Conservation (phyloP, 306 rosid species). For the Citrullus amarus region DNA sequence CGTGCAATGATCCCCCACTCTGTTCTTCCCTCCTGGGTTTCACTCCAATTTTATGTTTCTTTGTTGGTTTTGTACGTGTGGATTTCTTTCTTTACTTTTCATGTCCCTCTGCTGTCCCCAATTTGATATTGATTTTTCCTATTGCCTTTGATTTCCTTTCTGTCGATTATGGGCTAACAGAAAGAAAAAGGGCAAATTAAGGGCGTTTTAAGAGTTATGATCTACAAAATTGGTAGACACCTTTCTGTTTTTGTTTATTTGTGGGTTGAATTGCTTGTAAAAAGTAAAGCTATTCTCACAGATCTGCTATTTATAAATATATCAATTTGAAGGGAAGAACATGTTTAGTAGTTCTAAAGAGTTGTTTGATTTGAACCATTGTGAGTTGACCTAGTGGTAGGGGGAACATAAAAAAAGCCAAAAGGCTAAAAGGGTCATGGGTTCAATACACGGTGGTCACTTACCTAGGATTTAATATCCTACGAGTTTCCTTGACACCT, state of each 20-base stretch:
- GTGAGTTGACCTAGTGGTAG: too few species aligned
- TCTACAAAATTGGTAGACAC: background rate
- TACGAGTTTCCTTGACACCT: too few species aligned
- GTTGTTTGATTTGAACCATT: background rate
- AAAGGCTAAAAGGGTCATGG: too few species aligned
- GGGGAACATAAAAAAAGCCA: too few species aligned
- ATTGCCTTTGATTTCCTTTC: background rate
- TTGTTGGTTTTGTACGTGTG: background rate
- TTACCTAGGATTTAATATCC: too few species aligned
- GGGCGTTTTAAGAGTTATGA: background rate
- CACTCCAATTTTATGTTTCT: background rate
- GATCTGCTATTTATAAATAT: background rate
- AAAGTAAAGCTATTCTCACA: background rate
- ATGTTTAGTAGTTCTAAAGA: background rate
- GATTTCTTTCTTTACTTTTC: background rate
- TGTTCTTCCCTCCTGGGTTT: background rate
- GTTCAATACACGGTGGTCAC: too few species aligned
- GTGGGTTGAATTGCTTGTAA: background rate
- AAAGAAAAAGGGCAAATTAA: background rate
- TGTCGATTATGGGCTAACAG: background rate
- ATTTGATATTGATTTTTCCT: background rate
- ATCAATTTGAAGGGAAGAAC: background rate
- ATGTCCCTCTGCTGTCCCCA: background rate
- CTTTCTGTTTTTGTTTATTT: background rate
- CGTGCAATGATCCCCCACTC: constrained; percentile 31